These are phyloP conservation scores for Dillenia turbinata DNA, from an alignment of 164 flowering plant genomes.

Conservation along the genomic window DNA sequence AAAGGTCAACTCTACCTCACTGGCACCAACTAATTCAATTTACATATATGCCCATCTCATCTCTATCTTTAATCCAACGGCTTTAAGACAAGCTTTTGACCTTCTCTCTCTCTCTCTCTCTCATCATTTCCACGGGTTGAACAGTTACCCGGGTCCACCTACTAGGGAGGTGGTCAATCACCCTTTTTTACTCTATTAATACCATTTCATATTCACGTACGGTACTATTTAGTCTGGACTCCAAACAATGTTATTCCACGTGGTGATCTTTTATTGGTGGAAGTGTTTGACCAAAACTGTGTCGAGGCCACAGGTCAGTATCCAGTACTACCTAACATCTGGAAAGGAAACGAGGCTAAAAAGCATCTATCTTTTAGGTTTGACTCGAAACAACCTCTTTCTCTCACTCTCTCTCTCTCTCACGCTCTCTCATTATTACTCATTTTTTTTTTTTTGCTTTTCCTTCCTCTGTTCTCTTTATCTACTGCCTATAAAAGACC, in stretches of 20 bases:
- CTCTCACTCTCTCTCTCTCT: background rate
- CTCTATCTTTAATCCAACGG: conserved; percentile 33
- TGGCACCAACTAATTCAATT: conserved; percentile 27
- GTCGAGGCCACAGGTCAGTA: background rate
- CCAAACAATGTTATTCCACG: background rate
- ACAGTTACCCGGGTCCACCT: too few relatives aligned
- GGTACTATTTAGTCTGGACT: too few relatives aligned
- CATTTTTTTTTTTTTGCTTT: background rate
- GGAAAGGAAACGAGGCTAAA: background rate
- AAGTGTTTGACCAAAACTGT: conserved; percentile 22
- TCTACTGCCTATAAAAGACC: too few relatives aligned
- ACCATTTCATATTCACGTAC: too few relatives aligned
- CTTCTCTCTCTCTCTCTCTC: conserved; percentile 16
- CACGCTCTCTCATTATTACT: conserved; percentile 1
- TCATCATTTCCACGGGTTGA: background rate
- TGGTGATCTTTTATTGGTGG: background rate
- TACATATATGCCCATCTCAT: background rate
- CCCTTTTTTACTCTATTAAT: too few relatives aligned
- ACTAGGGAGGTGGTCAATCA: too few relatives aligned
- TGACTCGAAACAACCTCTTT: too few relatives aligned
- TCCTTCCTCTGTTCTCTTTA: background rate
- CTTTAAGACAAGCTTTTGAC: conserved; percentile 27
- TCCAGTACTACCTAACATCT: too few relatives aligned
- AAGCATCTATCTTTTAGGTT: background rate
- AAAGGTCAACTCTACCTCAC: conserved; percentile 53